Evolutionary conservation across 2,329 filamentous ascomycete genomes (phyloP), one percentile per base, ranked within the genome.

Genomic region (Didymella pomorum): DNA sequence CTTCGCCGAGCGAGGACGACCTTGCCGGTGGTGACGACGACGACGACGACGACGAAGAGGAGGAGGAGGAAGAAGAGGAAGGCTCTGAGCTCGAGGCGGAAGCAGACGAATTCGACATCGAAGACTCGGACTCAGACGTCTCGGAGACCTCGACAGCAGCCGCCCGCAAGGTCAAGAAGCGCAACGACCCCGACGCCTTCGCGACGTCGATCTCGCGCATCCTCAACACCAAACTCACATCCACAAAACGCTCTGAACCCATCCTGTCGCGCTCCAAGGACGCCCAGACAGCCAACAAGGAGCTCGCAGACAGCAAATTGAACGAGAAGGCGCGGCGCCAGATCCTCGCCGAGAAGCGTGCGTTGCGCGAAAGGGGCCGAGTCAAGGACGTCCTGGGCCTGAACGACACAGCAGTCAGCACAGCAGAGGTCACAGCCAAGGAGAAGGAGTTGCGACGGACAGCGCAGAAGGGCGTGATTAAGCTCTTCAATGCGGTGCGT

Each of bases 131-230:
- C 43, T 65, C 62, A 23, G 69, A 71, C 18, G 56, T 63, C 25
- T 77, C 75, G 2, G 71, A 77, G 49, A 74, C 68, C 8, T 76
- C 72, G 25, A 74, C 70, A 10, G 70, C 66, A 37, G 66, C 68
- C 10, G 62, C 68, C 8, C 69, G 71, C 33, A 80, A 78, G 68
- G 90, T 87, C 71, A 87, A 88, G 14, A 98, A 98, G 80, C 89
- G 93, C 73, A 96, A 97, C 79, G 94, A 99, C 77, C 93, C 95
- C 2, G 82, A 85, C 63, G 93, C 92, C 51, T 98, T 99, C 77
- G 92, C 94, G 23, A 96, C 89, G 1, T 97, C 93, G 49, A 92
- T 99, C 70, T 90, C 91, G 67, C 96, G 95, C 78, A 97, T 99
- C 74, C 84, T 99, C 43, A 88, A 88, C 55, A 94, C 92, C 5